Evolutionary conservation across 164 flowering plant species (phyloP), one percentile per base, ranked within the genome.

Genomic region (Brasenia schreberi): DNA sequence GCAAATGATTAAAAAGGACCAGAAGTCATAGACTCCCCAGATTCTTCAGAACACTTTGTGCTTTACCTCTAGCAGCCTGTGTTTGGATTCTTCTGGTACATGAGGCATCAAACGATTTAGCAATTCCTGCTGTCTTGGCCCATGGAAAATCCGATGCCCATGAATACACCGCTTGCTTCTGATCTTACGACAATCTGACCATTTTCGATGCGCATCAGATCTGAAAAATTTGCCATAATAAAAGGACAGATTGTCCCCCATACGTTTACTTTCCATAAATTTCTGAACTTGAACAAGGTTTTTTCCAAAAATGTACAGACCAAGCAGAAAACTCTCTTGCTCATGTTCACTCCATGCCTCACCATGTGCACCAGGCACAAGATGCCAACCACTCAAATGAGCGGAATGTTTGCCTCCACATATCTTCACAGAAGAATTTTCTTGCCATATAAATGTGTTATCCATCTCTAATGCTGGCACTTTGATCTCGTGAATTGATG

Each of bases 251-350:
- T 89, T 66, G 23, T 81, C 87, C 14, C 88, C 89, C 87, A 86
- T 84, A 58, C 39, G 71, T 71, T 85, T 88, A 68, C 75, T 79
- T 69, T 71, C 92, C 43, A 87, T 62, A 76, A 94, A 92, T 59
- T 64, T 84, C 81, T 76, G 67, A 61, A 88, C 80, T 52, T 72
- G 82, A 71, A 74, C 77, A 64, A 94, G 84, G 66, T 87, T 88
- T 76, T 94, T 94, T 64, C 94, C 96, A 75, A 88, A 89, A 10
- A 91, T 83, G 68, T 91, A 88, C 14, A 94, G 74, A 65, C 96
- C 89, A 59, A 94, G 92, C 65, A 94, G 77, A 75, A 94, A 84
- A 70, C 82, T 77, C 33, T 69, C 79, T 66, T 75, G 77, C 65
- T 94, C 97, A 64, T 72, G 33, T 66, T 84, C 85, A 71, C 69